These are phyloP conservation scores for Hypomyces perniciosus DNA, from an alignment of 2,329 filamentous ascomycete species.

Conservation along the genomic window DNA sequence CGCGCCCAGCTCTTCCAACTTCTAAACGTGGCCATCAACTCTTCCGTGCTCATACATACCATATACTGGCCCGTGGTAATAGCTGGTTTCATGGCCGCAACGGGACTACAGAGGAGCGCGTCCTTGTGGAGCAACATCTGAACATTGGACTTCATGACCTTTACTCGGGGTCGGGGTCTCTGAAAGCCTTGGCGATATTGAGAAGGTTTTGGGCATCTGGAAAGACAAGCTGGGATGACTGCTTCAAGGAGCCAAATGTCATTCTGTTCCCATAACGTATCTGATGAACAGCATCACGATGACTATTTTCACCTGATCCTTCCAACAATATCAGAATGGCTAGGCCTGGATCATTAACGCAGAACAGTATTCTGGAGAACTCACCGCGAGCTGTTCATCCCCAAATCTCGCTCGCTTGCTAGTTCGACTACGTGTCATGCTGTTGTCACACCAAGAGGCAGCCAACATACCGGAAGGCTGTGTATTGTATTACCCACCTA, in stretches of 20 bases:
- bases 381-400: too few species aligned
- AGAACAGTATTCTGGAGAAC: too few species aligned
- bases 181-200: slow-evolving; percentile 3
- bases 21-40: not conserved
- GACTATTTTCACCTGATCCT: too few species aligned
- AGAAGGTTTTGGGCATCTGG: slow-evolving; percentile 2
- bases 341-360: too few species aligned
- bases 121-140: not conserved
- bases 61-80: slow-evolving; percentile 6
- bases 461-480: too few species aligned
- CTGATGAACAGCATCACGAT: not conserved
- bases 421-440: too few species aligned
- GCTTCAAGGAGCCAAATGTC: slow-evolving; percentile 2
- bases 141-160: not conserved
- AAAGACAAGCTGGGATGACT: not conserved
- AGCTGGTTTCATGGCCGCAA: slow-evolving; percentile 1
- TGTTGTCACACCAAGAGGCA: too few species aligned
- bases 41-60: not conserved
- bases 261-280: slow-evolving; percentile 7
- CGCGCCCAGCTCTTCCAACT: not conserved
- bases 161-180: slow-evolving; percentile 2
- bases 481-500: too few species aligned
- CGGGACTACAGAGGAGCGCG: not conserved
- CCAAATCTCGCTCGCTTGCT: too few species aligned
- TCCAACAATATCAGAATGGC: too few species aligned